Evolutionary conservation across 2,329 filamentous ascomycete genomes (phyloP), one percentile per base, ranked within the genome.

Genomic region (Clathrospora elynae): DNA sequence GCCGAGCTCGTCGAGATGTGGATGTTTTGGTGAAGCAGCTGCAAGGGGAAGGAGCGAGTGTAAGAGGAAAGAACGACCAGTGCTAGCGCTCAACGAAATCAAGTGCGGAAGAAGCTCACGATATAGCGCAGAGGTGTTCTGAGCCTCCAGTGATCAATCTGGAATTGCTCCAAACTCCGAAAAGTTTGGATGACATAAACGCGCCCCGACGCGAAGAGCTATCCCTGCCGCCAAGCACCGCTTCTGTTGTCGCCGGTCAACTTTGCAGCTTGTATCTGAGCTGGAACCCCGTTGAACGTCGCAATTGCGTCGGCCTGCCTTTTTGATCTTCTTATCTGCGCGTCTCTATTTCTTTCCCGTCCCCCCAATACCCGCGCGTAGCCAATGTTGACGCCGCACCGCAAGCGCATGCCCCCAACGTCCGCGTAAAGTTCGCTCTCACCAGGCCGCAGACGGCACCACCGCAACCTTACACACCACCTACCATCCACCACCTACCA

Each of bases 161-260:
- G 11, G 30, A 10, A 23, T 10, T 5, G 16, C 32, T 6, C 22
- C 6, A 29, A 14, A 23, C 30, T 29, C 18, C 23, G 24, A 49
- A 54, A 52, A 49, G 33, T 35, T 42, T 49, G 40, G 40, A 47
- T 37, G 37, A 35, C 40, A 39, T 40, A 43, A 49, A 52, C 44
- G 44, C 52, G 53, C 42, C 45, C 35, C 35, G 43, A 51, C 49
- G 51, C 51, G 49, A 42, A 41, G 39, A 48, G 46, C 42, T 43
- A 57, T 57, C 54, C 53, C 42, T 45, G 37, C 47, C 49, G 51
- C 56, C 46, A 56, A 55, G 52, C 42, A 37, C 35, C 25, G 55
- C 55, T 61, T 65, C 59, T 65, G 59, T 64, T 67, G 56, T 61
- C 53, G 46, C 35, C 42, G 47, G 35, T 52, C 49, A 53, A 51